Evolutionary conservation across 306 rosid species (phyloP).

Genomic region (Trifolium subterraneum): DNA sequence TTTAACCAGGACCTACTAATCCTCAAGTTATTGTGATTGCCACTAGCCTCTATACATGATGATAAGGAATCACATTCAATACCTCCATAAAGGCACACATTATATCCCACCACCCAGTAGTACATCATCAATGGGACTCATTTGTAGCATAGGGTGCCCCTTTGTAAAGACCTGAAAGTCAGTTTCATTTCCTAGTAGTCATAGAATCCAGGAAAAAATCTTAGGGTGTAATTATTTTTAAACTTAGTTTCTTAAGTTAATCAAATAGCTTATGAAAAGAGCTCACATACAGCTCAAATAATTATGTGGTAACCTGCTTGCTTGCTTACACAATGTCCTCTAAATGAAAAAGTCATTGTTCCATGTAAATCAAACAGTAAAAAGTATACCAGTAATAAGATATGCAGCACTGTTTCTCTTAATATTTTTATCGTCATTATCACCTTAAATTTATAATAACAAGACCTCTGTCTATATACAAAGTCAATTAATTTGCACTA

Average conservation of each 20-base stretch:
- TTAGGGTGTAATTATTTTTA: background rate
- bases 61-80: conserved; percentile 39
- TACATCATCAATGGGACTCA: conserved; percentile 46
- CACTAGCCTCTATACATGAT: conserved; percentile 1
- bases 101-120: conserved; percentile 27
- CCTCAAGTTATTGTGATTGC: conserved; percentile 31
- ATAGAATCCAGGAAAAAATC: background rate
- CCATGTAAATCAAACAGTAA: background rate
- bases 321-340: background rate
- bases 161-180: background rate
- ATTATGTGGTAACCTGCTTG: background rate
- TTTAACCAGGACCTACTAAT: conserved; percentile 39
- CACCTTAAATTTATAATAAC: conserved; percentile 34
- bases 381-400: background rate
- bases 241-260: background rate
- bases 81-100: conserved; percentile 36
- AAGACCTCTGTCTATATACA: conserved; percentile 28
- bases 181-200: background rate
- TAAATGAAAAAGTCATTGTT: background rate
- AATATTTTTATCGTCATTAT: conserved; percentile 46
- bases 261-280: background rate
- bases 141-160: conserved; percentile 14
- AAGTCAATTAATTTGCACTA: conserved; percentile 15
- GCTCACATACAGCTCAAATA: background rate
- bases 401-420: background rate